Base-by-base conservation (phyloP, 805 yeast genomes). In the Blastobotrys chiropterorum region DNA sequence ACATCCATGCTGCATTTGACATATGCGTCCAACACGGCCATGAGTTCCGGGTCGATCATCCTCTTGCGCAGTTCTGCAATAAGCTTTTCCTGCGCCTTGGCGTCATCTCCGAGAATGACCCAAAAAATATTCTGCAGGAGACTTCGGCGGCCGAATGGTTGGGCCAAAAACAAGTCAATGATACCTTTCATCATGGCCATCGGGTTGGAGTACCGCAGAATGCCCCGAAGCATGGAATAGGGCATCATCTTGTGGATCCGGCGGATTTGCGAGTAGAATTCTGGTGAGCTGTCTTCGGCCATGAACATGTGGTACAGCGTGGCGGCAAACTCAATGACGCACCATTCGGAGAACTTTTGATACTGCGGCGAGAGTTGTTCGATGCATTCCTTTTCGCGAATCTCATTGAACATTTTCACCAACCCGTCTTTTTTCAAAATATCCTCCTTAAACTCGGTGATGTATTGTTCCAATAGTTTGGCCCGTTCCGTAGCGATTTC, bases 141-240 rank as follows among this genome's bases (percentile, higher is more conserved):
- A 0, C 90, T 84, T 48, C 75, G 75, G 13, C 79, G 77, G 20
- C 87, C 86, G 62, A 82, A 76, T 34, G 89, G 86, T 58, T 82
- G 87, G n/a, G 85, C 87, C 72, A 94, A 79, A 58, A 92, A 81
- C 53, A 92, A 65, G 60, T 89, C 97, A 38, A 90, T 78, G 65
- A 92, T 70, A 19, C 83, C 80, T 55, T 90, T 86, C 71, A 88
- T 81, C 22, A 92, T 82, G 42, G 84, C 79, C 69, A 90, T 80
- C 1, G 99, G 98, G 62, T 92, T 92, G 0, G 98, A 88, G 54
- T 85, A 81, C 62, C 82, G 78, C 62, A 94, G 67, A 19, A 92
- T 85, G 17, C 87, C 86, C 43, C 83, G 82, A 66, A 90, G 79
- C 38, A 92, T 64, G 1, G 77, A 70, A 66, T 92, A 94, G 0